Conservation (phyloP, 2,329 filamentous ascomycete species). For the Fusarium pseudocircinatum region DNA sequence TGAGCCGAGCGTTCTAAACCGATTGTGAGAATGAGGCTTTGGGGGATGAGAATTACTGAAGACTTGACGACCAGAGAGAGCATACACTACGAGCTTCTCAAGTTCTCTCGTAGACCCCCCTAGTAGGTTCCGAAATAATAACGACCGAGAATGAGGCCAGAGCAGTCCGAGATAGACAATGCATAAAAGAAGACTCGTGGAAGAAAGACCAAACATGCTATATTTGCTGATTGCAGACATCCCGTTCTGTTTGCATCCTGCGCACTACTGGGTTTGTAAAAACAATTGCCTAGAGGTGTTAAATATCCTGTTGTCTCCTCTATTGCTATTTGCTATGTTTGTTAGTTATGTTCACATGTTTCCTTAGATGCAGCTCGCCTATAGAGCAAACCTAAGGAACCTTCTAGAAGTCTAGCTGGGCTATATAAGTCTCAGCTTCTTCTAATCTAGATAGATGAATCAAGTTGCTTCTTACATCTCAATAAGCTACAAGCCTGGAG, state of each 20-base stretch:
- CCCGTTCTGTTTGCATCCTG: too few species aligned
- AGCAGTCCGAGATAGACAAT: too few species aligned
- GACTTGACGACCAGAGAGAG: background rate
- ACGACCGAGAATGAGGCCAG: too few species aligned
- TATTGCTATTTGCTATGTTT: background rate
- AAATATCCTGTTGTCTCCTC: background rate
- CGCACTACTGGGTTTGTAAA: too few species aligned
- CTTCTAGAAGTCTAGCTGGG: background rate
- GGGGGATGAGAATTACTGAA: rapidly evolving
- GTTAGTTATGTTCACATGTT: background rate
- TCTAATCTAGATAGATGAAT: background rate
- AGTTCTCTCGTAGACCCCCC: background rate
- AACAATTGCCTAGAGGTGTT: background rate
- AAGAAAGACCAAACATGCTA: too few species aligned
- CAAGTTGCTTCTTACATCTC: background rate
- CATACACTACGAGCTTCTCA: background rate
- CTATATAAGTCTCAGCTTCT: background rate
- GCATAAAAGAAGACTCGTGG: too few species aligned
- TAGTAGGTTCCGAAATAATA: too few species aligned
- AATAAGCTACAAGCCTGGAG: too few species aligned
- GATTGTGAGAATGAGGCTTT: background rate
- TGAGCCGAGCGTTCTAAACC: rapidly evolving
- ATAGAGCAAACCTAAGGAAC: background rate
- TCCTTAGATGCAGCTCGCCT: background rate
- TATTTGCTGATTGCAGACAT: too few species aligned